Percentiles rank a stretch among this genome's conserved stretches.
phyloP scores from a whole-genome alignment of 306 rosid species.

The Arachis hypogaea region DNA sequence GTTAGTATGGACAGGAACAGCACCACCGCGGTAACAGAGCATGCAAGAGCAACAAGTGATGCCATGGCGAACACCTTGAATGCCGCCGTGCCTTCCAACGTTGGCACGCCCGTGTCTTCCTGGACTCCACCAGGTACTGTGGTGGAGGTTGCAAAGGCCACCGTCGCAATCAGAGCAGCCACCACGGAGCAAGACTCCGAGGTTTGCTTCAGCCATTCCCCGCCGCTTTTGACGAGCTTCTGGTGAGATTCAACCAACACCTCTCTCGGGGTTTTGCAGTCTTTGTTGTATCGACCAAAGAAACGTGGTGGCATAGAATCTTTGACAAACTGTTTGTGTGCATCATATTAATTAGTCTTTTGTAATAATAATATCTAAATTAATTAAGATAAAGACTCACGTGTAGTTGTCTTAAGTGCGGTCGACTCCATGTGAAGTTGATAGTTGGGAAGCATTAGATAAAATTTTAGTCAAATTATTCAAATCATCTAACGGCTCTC shows the following conservation, averaged over 20 bases:
- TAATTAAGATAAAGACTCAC: too few species aligned
- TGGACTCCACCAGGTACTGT: conserved; percentile 39
- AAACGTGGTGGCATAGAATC: conserved; percentile 40
- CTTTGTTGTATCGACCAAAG: conserved; percentile 36
- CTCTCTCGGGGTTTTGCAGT: conserved; percentile 40
- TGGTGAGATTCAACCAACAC: conserved; percentile 48
- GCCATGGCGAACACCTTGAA: conserved; percentile 42
- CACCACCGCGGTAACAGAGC: conserved; percentile 39
- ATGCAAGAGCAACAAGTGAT: conserved; percentile 41
- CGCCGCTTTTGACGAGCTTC: conserved; percentile 19
- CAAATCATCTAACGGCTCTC: too few species aligned
- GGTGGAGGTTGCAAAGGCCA: conserved; percentile 47
- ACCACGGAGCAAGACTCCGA: conserved; percentile 60
- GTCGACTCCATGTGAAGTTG: too few species aligned
- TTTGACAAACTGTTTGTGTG: conserved; percentile 45
- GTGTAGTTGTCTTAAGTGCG: too few species aligned
- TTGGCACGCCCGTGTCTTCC: conserved; percentile 26
- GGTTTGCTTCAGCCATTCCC: conserved; percentile 49
- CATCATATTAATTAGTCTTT: too few species aligned
- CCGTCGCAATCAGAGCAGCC: conserved; percentile 59
- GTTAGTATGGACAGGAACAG: conserved; percentile 54
- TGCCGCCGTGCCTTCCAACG: conserved; percentile 16
- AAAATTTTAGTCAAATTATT: too few species aligned
- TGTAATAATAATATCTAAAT: too few species aligned
- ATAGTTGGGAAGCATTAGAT: too few species aligned